Percentiles rank a stretch among this genome's conserved stretches.
These are phyloP conservation scores for Nelumbo lutea DNA, from an alignment of 164 flowering plant genomes.

Conservation along the genomic window DNA sequence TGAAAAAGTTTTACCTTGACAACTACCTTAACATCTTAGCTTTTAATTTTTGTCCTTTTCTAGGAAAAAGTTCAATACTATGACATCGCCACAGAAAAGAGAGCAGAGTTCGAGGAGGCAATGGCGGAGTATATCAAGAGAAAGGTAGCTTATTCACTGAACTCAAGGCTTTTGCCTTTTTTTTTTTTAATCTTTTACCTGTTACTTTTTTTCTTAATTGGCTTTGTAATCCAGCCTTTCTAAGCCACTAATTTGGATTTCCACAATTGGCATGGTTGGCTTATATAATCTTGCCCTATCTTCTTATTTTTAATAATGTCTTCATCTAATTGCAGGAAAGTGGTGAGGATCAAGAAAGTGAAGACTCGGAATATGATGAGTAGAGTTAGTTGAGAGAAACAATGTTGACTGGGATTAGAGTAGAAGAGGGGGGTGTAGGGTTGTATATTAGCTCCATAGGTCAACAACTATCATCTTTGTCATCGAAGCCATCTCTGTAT, in stretches of 20 bases:
- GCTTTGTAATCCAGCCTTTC: background rate
- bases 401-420: constrained; percentile 12
- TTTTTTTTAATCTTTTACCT: background rate
- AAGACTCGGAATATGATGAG: constrained; percentile 37
- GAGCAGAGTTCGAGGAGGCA: constrained; percentile 80
- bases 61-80: constrained; percentile 94
- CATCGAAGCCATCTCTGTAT: no score
- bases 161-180: background rate
- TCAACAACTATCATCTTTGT: no score
- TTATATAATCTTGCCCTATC: background rate
- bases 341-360: constrained; percentile 47
- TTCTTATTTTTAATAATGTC: background rate
- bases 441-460: constrained; percentile 20
- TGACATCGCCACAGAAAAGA: constrained; percentile 84
- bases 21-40: background rate
- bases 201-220: background rate
- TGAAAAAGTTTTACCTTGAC: no score
- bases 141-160: constrained; percentile 36
- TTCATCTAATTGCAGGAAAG: constrained; percentile 56
- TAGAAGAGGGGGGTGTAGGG: background rate
- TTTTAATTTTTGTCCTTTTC: background rate
- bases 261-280: background rate
- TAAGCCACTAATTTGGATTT: no score
- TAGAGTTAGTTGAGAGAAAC: constrained; percentile 4
- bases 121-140: constrained; percentile 67